A percentile compares a stretch with the other conserved stretches of the same genome.
Evolutionary conservation across 495 filamentous ascomycete genomes (phyloP).

Genomic region (Xeromyces bisporus): DNA sequence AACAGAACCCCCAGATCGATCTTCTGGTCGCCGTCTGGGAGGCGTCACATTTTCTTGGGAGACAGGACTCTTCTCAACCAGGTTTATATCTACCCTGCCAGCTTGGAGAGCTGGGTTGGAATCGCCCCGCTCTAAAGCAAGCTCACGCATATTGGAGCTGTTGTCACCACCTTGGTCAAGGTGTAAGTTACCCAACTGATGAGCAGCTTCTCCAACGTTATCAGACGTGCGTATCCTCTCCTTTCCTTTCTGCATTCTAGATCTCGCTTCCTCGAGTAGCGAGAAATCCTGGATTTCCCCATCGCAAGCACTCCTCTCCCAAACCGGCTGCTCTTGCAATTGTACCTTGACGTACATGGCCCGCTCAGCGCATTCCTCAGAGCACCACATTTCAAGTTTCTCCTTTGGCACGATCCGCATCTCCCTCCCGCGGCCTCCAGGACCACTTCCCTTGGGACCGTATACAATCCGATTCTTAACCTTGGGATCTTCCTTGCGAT

Average conservation of each 20-base stretch:
- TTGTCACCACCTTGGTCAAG: slow-evolving; percentile 12
- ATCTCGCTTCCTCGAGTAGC: slow-evolving; percentile 34
- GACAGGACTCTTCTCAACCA: slow-evolving; percentile 22
- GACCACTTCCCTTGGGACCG: slow-evolving; percentile 31
- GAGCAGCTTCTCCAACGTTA: slow-evolving; percentile 11
- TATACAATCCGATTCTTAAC: slow-evolving; percentile 34
- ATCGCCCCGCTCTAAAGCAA: slow-evolving; percentile 35
- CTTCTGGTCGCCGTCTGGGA: slow-evolving; percentile 19
- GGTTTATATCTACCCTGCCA: slow-evolving; percentile 20
- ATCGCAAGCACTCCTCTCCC: slow-evolving; percentile 42
- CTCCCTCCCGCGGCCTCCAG: slow-evolving; percentile 30
- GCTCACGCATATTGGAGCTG: slow-evolving; percentile 12
- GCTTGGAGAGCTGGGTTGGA: slow-evolving; percentile 9
- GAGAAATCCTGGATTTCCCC: slow-evolving; percentile 22
- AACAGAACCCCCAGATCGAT: slow-evolving; percentile 25
- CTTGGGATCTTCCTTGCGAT: slow-evolving; percentile 25
- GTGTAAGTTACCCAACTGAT: slow-evolving; percentile 17
- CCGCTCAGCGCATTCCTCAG: slow-evolving; percentile 53
- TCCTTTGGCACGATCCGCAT: slow-evolving; percentile 45
- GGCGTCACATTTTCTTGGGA: slow-evolving; percentile 6
- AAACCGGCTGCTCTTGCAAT: slow-evolving; percentile 58
- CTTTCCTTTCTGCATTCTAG: slow-evolving; percentile 6
- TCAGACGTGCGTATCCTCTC: slow-evolving; percentile 3
- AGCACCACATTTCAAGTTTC: slow-evolving; percentile 78
- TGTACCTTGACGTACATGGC: slow-evolving; percentile 78